Base-by-base conservation (phyloP, 164 flowering plant genomes). In the Stephania yunnanensis region DNA sequence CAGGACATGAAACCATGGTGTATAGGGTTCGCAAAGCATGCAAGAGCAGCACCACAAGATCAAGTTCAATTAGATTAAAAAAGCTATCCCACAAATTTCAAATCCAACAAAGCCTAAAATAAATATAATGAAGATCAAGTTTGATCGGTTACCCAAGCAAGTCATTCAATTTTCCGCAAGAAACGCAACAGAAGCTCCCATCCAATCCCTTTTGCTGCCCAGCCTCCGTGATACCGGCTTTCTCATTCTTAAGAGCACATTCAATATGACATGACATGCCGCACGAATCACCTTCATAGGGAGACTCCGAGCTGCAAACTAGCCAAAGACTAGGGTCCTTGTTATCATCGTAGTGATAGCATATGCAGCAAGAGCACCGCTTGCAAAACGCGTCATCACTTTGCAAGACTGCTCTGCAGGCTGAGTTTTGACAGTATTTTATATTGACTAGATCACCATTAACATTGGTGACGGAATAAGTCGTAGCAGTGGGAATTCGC, bases 291-390 rank as follows among this genome's bases (percentile, higher is more conserved):
- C 88, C 91, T 58, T 79, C 83, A 85, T 81, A 84, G 4, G 94
- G 93, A 78, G 89, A 87, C 73, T 94, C 97, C 5, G 94, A 89
- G 75, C 83, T 84, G 80, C 99, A 96, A 77, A 82, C 83, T 75
- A 96, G 81, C 99, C 99, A 96, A 63, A 96, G 83, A 80, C 99
- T 96, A 8, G 99, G 99, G 83, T 96, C 99, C 84, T 96, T 96
- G 81, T 94, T 96, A 75, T 96, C 99, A 79, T 96, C 99, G 79
- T 86, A 96, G 70, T 82, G 74, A 77, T 75, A 76, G 75, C 99
- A 96, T 68, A 94, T 87, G 84, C 98, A 96, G 73, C 99, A 96
- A 10, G 99, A 91, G 79, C 99, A 96, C 81, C 99, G 86, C 83
- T 84, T 94, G 87, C 99, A 96, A 80, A 94, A 96, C 30, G 78